Conservation (phyloP, 2,329 filamentous ascomycete species). For the Chlorencoelia australis region DNA sequence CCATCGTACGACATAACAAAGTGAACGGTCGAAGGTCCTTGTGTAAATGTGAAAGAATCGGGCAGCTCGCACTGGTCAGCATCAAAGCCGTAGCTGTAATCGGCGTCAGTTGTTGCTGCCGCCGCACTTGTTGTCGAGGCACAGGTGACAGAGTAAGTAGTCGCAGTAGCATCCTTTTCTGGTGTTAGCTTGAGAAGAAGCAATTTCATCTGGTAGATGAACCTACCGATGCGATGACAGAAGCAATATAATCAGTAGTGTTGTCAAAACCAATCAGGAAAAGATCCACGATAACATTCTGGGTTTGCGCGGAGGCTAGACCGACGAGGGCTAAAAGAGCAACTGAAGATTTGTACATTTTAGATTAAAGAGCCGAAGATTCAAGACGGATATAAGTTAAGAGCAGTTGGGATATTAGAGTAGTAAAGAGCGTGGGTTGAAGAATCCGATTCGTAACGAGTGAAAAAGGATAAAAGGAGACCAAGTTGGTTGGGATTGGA, state of each 20-base stretch:
- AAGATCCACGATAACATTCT: neutral
- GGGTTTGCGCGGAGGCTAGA: conserved; percentile 1
- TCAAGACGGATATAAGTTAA: no score
- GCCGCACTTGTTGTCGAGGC: neutral
- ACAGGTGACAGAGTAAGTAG: conserved; percentile 7
- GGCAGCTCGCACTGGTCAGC: conserved; percentile 14
- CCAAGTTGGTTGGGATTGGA: no score
- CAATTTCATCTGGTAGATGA: neutral
- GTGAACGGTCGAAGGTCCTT: conserved; percentile 18
- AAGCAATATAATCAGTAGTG: neutral
- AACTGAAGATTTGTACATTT: conserved; percentile 5
- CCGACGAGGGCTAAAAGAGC: conserved; percentile 2
- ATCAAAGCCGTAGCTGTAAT: conserved; percentile 3
- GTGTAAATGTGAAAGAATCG: conserved; percentile 15
- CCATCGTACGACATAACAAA: conserved; percentile 2
- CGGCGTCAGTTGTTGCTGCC: conserved; percentile 15
- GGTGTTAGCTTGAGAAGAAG: neutral
- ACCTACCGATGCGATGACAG: conserved; percentile 6
- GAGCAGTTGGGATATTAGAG: no score
- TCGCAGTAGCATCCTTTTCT: conserved; percentile 10
- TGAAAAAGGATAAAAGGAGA: no score
- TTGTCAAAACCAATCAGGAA: conserved; percentile 2
- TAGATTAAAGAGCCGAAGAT: no score
- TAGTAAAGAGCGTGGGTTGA: no score
- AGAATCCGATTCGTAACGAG: no score